phyloP scores from a whole-genome alignment of 2,329 filamentous ascomycete genomes.

The Sclerotinia sclerotiorum region DNA sequence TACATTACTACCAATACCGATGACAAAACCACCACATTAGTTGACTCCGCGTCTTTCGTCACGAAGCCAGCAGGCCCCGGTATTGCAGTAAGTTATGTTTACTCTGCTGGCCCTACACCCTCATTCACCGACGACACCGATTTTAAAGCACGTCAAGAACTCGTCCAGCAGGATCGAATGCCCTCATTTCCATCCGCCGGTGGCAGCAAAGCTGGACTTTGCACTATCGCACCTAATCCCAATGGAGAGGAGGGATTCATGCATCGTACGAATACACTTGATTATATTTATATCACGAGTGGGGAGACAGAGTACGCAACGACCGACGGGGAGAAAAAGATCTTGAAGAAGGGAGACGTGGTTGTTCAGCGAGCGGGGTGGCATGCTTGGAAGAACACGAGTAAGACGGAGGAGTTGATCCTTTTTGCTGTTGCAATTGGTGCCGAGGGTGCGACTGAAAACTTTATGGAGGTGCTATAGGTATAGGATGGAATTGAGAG shows the following conservation, averaged over 20 bases:
- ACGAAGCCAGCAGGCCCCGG: neutral
- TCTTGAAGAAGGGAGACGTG: slow-evolving; percentile 42
- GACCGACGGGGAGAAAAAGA: slow-evolving; percentile 44
- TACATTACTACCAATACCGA: slow-evolving; percentile 18
- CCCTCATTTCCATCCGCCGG: slow-evolving; percentile 22
- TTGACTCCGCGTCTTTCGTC: neutral
- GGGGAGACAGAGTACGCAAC: slow-evolving; percentile 44
- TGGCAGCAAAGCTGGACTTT: neutral
- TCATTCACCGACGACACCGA: slow-evolving; percentile 16
- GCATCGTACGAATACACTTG: slow-evolving; percentile 45
- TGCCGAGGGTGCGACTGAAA: slow-evolving; percentile 21
- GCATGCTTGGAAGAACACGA: slow-evolving; percentile 44
- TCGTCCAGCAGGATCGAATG: neutral
- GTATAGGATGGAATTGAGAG: neutral
- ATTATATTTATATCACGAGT: slow-evolving; percentile 43
- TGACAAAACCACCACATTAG: neutral
- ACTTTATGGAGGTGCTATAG: neutral
- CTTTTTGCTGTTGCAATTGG: slow-evolving; percentile 26
- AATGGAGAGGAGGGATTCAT: slow-evolving; percentile 33
- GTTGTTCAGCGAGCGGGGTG: slow-evolving; percentile 46
- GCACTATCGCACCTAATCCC: slow-evolving; percentile 27
- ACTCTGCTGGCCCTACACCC: slow-evolving; percentile 25
- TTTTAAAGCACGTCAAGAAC: neutral
- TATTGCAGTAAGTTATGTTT: slow-evolving; percentile 23
- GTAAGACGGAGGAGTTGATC: slow-evolving; percentile 26